Evolutionary conservation across 148 eudicot genomes (phyloP), one percentile per base, ranked within the genome.

Genomic region (Heliosperma pusillum): DNA sequence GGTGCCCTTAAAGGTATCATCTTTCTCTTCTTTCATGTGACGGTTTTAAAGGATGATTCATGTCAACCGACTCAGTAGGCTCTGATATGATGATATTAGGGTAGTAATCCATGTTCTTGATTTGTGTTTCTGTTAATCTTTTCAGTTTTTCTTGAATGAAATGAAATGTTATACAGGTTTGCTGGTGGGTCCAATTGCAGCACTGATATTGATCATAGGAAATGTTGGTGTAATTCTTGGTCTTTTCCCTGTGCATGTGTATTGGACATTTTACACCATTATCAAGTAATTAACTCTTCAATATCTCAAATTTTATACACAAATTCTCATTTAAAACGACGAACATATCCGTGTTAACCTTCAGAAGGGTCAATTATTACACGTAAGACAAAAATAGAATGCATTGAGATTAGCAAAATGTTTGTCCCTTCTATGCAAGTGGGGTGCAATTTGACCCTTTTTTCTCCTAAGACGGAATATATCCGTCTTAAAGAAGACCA

Each of bases 181-280:
- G 75, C n/a, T 92, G 79, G 88, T 95, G 80, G 98, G 97, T 82
- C 97, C 96, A 68, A 78, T 94, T 86, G 96, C 97, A 75, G 85
- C 83, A 73, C 69, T 92, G 66, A 83, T 92, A 69, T 80, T 95
- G 76, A 90, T 95, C 27, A 66, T 88, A 53, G 97, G 98, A 72
- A 92, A 90, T 83, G 83, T 87, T 80, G 92, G 75, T 56, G 93
- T 95, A 69, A 90, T 92, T 81, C 82, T 92, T 70, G 87, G 82
- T 47, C 88, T 92, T 24, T 89, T 92, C 75, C 98, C 98, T 65
- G 85, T 89, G 3, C 97, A 95, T 88, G 83, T 95, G 82, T 80
- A 74, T 69, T 87, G 91, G 96, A 92, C 98, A 40, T 75, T 90
- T 42, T 89, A 90, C 82, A 86, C 98, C 78, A 75, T 95, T 77